These are phyloP conservation scores for Trichosporon faecale DNA, from an alignment of 1,284 basidiomycete species.

Conservation along the genomic window DNA sequence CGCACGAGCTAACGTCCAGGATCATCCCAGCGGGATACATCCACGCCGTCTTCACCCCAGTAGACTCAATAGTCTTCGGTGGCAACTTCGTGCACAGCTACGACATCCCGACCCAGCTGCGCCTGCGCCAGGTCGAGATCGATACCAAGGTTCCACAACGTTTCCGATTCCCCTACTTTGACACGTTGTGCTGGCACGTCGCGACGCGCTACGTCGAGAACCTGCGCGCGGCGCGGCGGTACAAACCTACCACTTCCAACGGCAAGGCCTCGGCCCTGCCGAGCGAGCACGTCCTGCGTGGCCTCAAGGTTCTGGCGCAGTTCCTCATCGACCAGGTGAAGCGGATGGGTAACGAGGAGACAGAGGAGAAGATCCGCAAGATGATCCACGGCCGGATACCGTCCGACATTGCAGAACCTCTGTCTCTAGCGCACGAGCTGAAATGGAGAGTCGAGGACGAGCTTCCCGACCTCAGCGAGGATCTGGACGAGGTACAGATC, in stretches of 20 bases:
- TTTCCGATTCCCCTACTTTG: constrained; percentile 85
- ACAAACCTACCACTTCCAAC: constrained; percentile 3
- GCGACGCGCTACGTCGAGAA: constrained; percentile 43
- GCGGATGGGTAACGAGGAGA: constrained; percentile 58
- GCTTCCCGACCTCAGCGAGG: constrained; percentile 65
- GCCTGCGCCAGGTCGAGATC: constrained; percentile 85
- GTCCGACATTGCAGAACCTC: constrained; percentile 69
- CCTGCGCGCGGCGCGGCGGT: background rate
- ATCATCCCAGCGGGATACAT: constrained; percentile 97
- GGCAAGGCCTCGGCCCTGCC: constrained; percentile 16
- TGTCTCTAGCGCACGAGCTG: constrained; percentile 72
- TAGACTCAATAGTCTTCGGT: constrained; percentile 90
- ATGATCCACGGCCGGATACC: constrained; percentile 77
- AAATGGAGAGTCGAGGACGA: constrained; percentile 71
- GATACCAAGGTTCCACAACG: constrained; percentile 89
- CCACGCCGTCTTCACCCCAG: constrained; percentile 90
- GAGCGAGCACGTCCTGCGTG: constrained; percentile 63
- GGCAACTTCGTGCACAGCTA: constrained; percentile 92
- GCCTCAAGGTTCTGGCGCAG: constrained; percentile 65
- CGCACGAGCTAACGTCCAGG: constrained; percentile 35
- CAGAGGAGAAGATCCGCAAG: constrained; percentile 62
- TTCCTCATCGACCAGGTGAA: constrained; percentile 76
- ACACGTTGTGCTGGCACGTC: constrained; percentile 85
- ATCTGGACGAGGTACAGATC: constrained; percentile 56
- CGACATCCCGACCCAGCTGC: constrained; percentile 52